These are phyloP conservation scores for Styphnolobium japonicum DNA, from an alignment of 306 rosid genomes.

Conservation along the genomic window DNA sequence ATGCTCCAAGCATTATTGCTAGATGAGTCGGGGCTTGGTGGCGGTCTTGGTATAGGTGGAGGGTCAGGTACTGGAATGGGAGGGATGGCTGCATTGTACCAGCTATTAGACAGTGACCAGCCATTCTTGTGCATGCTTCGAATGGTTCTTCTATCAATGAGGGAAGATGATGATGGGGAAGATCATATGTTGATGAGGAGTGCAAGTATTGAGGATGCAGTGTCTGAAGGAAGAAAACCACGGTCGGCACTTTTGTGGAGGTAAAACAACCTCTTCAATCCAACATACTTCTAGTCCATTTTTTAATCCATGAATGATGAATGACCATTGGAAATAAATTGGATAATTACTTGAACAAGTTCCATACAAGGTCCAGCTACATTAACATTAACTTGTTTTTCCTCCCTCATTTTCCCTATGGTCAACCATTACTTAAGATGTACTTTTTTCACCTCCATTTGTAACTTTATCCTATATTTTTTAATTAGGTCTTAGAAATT, in stretches of 20 bases:
- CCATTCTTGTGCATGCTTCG: conserved; percentile 98
- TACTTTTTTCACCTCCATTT: neutral
- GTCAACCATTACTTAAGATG: neutral
- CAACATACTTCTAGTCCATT: neutral
- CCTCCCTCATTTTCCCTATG: neutral
- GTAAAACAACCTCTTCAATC: conserved; percentile 39
- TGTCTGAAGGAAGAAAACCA: conserved; percentile 81
- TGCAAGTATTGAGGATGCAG: conserved; percentile 57
- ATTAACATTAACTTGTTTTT: neutral
- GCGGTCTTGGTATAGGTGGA: conserved; percentile 99
- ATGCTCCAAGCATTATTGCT: conserved; percentile 97
- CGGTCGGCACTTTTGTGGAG: conserved; percentile 98
- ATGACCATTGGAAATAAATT: neutral
- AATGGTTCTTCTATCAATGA: conserved; percentile 94
- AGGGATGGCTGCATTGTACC: conserved; percentile 93
- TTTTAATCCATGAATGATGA: conserved; percentile 8
- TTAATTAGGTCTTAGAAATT: neutral
- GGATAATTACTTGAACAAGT: neutral
- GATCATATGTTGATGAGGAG: conserved; percentile 69
- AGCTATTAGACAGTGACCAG: conserved; percentile 96
- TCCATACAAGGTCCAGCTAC: neutral
- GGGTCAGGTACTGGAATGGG: conserved; percentile 99
- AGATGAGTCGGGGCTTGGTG: conserved; percentile 99
- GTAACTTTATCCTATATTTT: neutral
- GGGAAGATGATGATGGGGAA: conserved; percentile 96